These are phyloP conservation scores for Mortierella alpina DNA, from an alignment of 192 early-diverging fungal genomes.

Conservation along the genomic window DNA sequence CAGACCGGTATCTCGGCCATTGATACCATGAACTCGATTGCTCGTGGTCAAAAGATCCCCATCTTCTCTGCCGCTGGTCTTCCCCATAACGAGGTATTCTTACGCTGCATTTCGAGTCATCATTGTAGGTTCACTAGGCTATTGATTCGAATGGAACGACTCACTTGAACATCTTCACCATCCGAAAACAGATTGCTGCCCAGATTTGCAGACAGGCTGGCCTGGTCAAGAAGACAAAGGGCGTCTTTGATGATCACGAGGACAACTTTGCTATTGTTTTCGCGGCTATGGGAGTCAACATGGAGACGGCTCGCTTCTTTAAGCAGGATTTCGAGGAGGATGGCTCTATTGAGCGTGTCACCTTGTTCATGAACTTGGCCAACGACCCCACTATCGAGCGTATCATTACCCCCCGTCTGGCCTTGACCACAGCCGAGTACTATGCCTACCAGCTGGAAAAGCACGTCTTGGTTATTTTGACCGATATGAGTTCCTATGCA, in stretches of 20 bases:
- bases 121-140: not conserved
- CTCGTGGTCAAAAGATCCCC: conserved; percentile 99
- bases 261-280: conserved; percentile 99
- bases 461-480: conserved; percentile 98
- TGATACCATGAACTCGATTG: conserved; percentile 99
- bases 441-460: conserved; percentile 99
- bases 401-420: conserved; percentile 98
- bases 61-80: conserved; percentile 99
- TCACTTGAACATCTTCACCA: not conserved
- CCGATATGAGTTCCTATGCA: conserved; percentile 99
- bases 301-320: conserved; percentile 99
- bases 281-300: conserved; percentile 99
- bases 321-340: conserved; percentile 99
- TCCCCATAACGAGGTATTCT: conserved; percentile 93
- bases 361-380: conserved; percentile 98
- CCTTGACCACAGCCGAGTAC: conserved; percentile 98
- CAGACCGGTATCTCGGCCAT: conserved; percentile 99
- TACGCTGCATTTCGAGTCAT: not conserved
- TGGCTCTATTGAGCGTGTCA: conserved; percentile 98
- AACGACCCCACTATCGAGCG: conserved; percentile 99
- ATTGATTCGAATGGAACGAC: not conserved
- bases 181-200: conserved; percentile 85
- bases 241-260: conserved; percentile 93
- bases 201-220: conserved; percentile 99
- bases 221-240: conserved; percentile 93